These are phyloP conservation scores for Eleusine coracana DNA, from an alignment of 176 grass and related monocot genomes.

Conservation along the genomic window DNA sequence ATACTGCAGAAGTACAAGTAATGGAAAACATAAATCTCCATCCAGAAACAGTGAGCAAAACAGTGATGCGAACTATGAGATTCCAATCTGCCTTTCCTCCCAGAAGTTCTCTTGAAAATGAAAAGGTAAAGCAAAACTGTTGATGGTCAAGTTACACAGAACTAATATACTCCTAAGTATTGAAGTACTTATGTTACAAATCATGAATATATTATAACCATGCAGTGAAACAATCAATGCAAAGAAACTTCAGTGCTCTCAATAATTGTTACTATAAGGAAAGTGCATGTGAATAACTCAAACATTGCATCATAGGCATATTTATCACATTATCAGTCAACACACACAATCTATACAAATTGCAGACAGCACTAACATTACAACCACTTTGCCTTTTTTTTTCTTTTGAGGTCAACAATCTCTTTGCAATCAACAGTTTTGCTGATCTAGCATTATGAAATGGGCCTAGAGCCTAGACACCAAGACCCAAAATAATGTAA, in stretches of 20 bases:
- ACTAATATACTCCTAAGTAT: background rate
- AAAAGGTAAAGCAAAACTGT: background rate
- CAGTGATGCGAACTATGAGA: background rate
- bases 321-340: background rate
- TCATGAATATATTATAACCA: background rate
- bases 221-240: background rate
- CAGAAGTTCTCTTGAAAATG: background rate
- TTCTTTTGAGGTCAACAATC: too few relatives aligned
- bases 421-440: background rate
- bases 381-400: background rate
- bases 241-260: background rate
- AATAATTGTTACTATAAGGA: background rate
- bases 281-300: background rate
- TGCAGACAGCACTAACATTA: background rate
- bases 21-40: slow-evolving; percentile 20
- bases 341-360: background rate
- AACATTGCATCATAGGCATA: background rate
- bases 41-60: slow-evolving; percentile 4
- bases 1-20: slow-evolving; percentile 65
- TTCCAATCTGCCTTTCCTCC: background rate
- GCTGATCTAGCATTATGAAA: background rate
- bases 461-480: background rate
- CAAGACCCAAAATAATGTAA: background rate
- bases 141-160: background rate
- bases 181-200: background rate